Evolutionary conservation across 345 rosid species (phyloP), one percentile per base, ranked within the genome.

Genomic region (Turritis glabra): DNA sequence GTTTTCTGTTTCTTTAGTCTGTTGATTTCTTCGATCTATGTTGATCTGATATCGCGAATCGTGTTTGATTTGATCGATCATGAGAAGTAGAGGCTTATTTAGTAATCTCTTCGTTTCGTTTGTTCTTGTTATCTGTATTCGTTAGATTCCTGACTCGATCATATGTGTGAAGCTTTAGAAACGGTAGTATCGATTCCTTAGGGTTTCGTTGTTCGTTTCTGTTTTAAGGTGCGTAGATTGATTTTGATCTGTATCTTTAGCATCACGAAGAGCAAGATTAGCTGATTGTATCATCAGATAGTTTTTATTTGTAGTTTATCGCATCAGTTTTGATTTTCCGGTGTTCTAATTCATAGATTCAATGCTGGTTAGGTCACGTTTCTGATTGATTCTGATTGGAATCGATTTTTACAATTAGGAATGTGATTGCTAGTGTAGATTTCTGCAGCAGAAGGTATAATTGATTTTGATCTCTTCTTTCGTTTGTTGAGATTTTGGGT

Each of bases 11-110:
- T 7, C 0, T 10, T 9, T 48, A 7, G 44, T 38, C 43, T 29
- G 27, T 65, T 25, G 11, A 54, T 29, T 72, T 35, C 14, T 63
- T 12, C 61, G 77, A 75, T 76, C 76, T 55, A 4, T 41, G 72
- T 52, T 25, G 44, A 30, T 59, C 7, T 71, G 61, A 32, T 41
- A 4, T 5, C 11, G 8, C 18, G 48, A 30, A 22, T 64, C 54
- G 43, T 12, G 30, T 46, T 38, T 12, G 10, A 7, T 11, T 40
- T 15, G 70, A 52, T 43, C 27, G 64, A 33, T 59, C 58, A 1
- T 74, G 71, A 2, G 30, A 23, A 26, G 27, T 37, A 12, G 64
- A 56, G 26, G 56, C 21, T 40, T 10, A 25, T 57, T 22, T 27
- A 55, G 22, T 27, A 25, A 25, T 53, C 23, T 55, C 22, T 23